Base-by-base conservation (phyloP, 106 monocot genomes). In the Alisma plantagoaquatica region DNA sequence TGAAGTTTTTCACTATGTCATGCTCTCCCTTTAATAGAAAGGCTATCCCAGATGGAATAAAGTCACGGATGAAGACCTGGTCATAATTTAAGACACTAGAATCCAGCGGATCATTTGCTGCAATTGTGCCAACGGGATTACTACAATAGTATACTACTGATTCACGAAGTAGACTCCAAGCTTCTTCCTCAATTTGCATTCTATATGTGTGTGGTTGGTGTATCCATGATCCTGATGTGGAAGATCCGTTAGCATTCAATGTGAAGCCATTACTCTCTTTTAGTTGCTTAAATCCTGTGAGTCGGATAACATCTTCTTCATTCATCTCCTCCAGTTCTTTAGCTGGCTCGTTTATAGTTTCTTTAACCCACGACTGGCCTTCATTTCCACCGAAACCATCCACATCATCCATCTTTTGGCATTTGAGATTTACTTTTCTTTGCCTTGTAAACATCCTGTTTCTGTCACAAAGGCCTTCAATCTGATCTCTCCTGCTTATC, bases 41-140 rank as follows among this genome's bases (percentile, higher is more conserved):
- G 27, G 94, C 88, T 54, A 96, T 84, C 2, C 94, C 94, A 16
- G 94, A 96, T 47, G 94, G 87, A 73, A 96, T 84, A 60, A 96
- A 96, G 48, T 96, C 94, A 52, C 94, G 80, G 43, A 96, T 96
- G 51, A 96, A 96, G 32, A 96, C 94, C 21, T 96, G 94, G 74
- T 96, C 94, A 63, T 96, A 96, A 64, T 96, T 96, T 23, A 84
- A 42, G 28, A 58, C 56, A 79, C 59, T 78, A 14, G 75, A 52
- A 81, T 96, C 94, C 22, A 73, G 68, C 15, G 84, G 88, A 61
- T 88, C 88, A 56, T 81, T 88, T 2, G 94, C 94, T 49, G 94
- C 94, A 66, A 96, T 96, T 8, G 94, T 96, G 27, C 94, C 94
- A 55, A 88, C 75, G 16, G 94, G 94, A 68, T 68, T 84, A 35